phyloP scores from a whole-genome alignment of 2,329 filamentous ascomycete genomes.

The Zarea fungicola region DNA sequence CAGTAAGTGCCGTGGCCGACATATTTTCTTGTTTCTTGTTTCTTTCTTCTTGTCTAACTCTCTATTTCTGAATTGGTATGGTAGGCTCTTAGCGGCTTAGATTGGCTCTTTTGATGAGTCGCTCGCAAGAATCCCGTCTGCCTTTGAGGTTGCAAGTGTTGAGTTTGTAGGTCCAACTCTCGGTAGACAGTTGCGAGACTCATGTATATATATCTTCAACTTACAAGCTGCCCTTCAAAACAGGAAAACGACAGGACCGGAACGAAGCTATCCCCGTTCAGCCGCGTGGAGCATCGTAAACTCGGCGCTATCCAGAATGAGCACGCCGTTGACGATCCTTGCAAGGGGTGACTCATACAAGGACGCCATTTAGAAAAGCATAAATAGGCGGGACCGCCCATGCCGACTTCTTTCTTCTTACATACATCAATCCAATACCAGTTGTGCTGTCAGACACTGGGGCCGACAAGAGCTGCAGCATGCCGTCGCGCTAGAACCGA shows the following conservation, averaged over 20 bases:
- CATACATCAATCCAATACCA: not conserved
- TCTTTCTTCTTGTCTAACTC: not conserved
- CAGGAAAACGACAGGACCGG: not conserved
- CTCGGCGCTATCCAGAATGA: constrained; percentile 2
- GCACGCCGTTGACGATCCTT: constrained; percentile 9
- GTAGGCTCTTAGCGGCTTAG: not conserved
- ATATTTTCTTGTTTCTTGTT: not conserved
- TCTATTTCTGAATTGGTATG: not conserved
- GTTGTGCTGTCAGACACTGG: not conserved
- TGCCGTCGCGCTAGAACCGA: not conserved
- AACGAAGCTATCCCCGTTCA: not conserved
- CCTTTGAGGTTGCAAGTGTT: no score
- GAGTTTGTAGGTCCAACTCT: no score
- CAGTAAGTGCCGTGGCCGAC: not conserved
- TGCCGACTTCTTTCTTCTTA: not conserved
- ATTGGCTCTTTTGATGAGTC: no score
- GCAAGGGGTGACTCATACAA: constrained; percentile 8
- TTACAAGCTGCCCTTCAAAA: no score
- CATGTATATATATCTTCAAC: no score
- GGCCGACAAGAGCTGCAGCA: not conserved
- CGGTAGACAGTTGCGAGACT: no score
- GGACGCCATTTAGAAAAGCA: constrained; percentile 4
- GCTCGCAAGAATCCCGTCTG: no score
- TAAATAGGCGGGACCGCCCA: constrained; percentile 13
- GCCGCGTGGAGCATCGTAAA: not conserved